phyloP scores from a whole-genome alignment of 148 eudicot species.

The Diospyros lotus region DNA sequence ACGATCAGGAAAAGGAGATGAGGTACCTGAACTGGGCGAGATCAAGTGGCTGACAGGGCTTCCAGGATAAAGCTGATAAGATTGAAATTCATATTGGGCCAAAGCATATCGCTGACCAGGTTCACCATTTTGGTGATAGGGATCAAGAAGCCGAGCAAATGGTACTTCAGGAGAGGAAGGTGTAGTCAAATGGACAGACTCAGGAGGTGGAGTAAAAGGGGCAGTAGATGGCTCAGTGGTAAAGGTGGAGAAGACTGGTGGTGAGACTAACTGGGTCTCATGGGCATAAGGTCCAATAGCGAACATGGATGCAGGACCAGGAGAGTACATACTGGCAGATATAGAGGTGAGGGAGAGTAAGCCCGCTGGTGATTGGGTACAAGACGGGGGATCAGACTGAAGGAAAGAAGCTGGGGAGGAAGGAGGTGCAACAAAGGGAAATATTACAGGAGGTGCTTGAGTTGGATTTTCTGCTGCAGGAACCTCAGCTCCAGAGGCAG shows the following conservation, averaged over 20 bases:
- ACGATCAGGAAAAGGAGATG: constrained; percentile 75
- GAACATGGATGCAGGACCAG: constrained; percentile 81
- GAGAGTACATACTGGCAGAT: constrained; percentile 70
- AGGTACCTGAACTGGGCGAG: constrained; percentile 88
- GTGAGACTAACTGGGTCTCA: constrained; percentile 90
- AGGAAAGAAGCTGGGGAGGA: constrained; percentile 96
- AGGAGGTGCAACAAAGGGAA: constrained; percentile 89
- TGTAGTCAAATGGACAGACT: constrained; percentile 82
- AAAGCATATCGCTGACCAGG: constrained; percentile 39
- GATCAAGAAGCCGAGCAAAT: constrained; percentile 79
- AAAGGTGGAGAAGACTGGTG: constrained; percentile 90
- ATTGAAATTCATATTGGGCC: constrained; percentile 71
- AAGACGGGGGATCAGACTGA: constrained; percentile 90
- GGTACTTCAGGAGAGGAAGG: constrained; percentile 99
- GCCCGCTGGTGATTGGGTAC: constrained; percentile 70
- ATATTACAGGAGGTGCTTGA: constrained; percentile 36
- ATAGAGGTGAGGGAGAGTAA: constrained; percentile 48
- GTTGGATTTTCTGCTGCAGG: constrained; percentile 29
- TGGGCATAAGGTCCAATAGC: constrained; percentile 94
- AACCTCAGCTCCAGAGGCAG: constrained; percentile 29
- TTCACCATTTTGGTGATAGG: constrained; percentile 43
- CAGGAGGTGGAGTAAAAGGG: constrained; percentile 95
- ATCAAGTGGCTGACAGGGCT: constrained; percentile 84
- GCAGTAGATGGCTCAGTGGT: constrained; percentile 96
- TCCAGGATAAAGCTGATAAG: constrained; percentile 80